These are phyloP conservation scores for Zygosaccharomyces bailii DNA, from an alignment of 805 yeast genomes.

Conservation along the genomic window DNA sequence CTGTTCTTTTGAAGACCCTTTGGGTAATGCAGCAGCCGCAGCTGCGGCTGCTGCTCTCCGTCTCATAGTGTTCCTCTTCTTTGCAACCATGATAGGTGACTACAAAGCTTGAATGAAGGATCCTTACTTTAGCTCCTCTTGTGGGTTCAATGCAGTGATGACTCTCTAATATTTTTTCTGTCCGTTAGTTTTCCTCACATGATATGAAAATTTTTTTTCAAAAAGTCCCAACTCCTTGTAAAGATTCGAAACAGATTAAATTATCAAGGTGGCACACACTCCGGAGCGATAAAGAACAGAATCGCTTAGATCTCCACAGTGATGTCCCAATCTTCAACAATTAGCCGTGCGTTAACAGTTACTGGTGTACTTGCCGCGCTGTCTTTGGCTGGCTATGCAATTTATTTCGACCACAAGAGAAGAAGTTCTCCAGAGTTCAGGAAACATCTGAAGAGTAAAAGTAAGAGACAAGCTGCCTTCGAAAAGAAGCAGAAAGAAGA, in stretches of 20 bases:
- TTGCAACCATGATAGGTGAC: constrained; percentile 38
- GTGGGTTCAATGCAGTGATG: background rate
- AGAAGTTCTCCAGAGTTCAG: constrained; percentile 82
- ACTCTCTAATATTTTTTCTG: background rate
- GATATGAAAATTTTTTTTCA: constrained; percentile 14
- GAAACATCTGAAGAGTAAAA: constrained; percentile 60
- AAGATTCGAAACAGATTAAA: background rate
- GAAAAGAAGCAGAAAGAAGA: constrained; percentile 53
- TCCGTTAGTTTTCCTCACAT: constrained; percentile 4
- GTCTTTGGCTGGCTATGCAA: constrained; percentile 67
- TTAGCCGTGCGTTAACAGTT: constrained; percentile 31
- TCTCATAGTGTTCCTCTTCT: constrained; percentile 47
- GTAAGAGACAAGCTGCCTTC: constrained; percentile 56
- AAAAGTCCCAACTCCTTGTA: background rate
- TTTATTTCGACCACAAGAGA: constrained; percentile 90
- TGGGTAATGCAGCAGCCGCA: constrained; percentile 7
- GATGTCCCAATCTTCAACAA: constrained; percentile 26
- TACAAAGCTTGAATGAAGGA: background rate
- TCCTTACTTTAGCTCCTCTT: too few species aligned
- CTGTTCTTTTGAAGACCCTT: constrained; percentile 1
- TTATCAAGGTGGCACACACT: background rate
- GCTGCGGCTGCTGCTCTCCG: constrained; percentile 37
- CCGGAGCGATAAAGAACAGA: background rate
- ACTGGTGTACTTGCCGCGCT: constrained; percentile 47
- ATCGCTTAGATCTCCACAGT: background rate